Base-by-base conservation (phyloP, 1,139 yeast genomes). In the Pichia sp. region DNA sequence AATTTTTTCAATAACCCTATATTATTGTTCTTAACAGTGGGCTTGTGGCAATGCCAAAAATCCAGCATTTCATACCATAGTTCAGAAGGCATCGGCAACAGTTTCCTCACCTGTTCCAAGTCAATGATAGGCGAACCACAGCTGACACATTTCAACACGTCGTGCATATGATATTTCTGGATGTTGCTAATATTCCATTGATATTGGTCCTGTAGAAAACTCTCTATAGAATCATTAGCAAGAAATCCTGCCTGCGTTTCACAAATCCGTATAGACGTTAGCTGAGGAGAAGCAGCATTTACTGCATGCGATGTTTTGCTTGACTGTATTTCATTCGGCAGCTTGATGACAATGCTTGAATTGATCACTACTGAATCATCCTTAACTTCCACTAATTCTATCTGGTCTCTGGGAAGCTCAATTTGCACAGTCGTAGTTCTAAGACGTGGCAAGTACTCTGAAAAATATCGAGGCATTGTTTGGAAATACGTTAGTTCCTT, bases 31-130 rank as follows among this genome's bases (percentile, higher is more conserved):
- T 61, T 62, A 27, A 71, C 66, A 42, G 72, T 49, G 0, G 99
- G 98, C 66, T 91, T 91, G 67, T 93, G 98, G 67, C 99, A 93
- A 68, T 93, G 98, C 99, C 99, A 93, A 61, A 87, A 87, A 58
- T 93, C 98, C 96, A 93, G 87, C 79, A 93, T 75, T 67, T 93
- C 99, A 12, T 87, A 82, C 99, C 99, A 93, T 54, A 83, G 75
- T 64, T 91, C 97, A 1, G 96, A 87, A 0, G 99, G 99, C 84
- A 92, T 79, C 48, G 88, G 88, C 60, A 75, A 71, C 48, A 85
- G 70, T 40, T 66, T 67, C 6, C 55, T 40, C 30, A 73, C 66
- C 0, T 66, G 48, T 0, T 47, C 16, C 3, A 60, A 33, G 2
- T 48, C 41, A 4, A 66, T 56, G 2, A 65, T 14, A 2, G 20